These are phyloP conservation scores for Dendrostoma leiphaemia DNA, from an alignment of 2,329 filamentous ascomycete genomes.

Conservation along the genomic window DNA sequence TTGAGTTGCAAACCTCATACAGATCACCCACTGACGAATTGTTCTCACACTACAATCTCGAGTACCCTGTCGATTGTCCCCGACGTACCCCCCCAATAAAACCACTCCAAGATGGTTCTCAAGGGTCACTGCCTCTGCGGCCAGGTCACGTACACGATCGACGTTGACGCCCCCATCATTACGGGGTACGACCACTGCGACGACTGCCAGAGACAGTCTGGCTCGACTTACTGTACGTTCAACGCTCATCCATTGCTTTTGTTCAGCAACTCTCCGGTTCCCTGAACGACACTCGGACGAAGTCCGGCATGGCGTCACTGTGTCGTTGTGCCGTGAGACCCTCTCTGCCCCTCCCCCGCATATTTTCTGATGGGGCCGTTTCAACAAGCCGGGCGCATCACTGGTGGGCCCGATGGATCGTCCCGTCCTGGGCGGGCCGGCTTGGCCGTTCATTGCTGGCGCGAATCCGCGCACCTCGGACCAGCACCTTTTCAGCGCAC, in stretches of 20 bases:
- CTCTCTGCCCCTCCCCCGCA: constrained; percentile 18
- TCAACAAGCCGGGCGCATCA: neutral
- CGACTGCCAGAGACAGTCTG: constrained; percentile 69
- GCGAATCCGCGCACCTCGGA: neutral
- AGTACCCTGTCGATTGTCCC: too few species aligned
- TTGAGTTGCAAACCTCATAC: too few species aligned
- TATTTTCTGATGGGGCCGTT: constrained; percentile 1
- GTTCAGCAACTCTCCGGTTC: too few species aligned
- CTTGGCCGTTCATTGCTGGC: too few species aligned
- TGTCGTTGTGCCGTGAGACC: neutral
- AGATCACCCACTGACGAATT: too few species aligned
- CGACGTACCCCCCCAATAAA: too few species aligned
- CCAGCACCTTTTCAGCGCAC: too few species aligned
- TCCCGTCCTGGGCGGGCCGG: too few species aligned
- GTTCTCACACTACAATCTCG: too few species aligned
- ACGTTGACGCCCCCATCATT: constrained; percentile 49
- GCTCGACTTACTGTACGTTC: constrained; percentile 64
- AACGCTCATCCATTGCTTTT: too few species aligned
- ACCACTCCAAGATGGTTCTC: constrained; percentile 63
- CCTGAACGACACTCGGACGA: too few species aligned
- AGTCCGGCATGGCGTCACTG: constrained; percentile 8
- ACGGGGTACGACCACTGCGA: constrained; percentile 71
- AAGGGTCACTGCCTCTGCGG: constrained; percentile 71
- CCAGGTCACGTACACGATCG: constrained; percentile 65
- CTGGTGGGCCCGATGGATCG: neutral